A percentile compares a stretch with the other conserved stretches of the same genome.
Evolutionary conservation across 176 grass and related monocot species (phyloP).

Genomic region (Pontederia paniculata): DNA sequence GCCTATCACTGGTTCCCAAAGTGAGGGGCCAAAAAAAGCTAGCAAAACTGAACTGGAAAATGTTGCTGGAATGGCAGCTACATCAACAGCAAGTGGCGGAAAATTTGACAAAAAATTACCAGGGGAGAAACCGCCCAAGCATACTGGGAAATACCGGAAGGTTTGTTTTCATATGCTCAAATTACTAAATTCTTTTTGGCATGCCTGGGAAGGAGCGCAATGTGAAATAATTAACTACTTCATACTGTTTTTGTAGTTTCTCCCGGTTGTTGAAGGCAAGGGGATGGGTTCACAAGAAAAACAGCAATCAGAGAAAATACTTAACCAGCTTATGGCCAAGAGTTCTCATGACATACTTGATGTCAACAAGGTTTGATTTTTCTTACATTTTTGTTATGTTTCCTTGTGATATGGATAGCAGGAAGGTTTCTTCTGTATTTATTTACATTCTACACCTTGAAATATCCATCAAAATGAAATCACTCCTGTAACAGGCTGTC

Average conservation of each 20-base stretch:
- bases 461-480: no score
- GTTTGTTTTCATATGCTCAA: slow-evolving; percentile 7
- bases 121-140: slow-evolving; percentile 80
- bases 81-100: slow-evolving; percentile 83
- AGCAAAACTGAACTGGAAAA: slow-evolving; percentile 74
- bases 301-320: slow-evolving; percentile 63
- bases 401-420: no score
- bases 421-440: no score
- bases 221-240: background rate
- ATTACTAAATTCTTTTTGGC: slow-evolving; percentile 6
- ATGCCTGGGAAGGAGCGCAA: background rate
- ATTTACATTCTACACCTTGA: no score
- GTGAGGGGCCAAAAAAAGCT: slow-evolving; percentile 51
- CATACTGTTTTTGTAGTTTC: slow-evolving; percentile 36
- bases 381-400: background rate
- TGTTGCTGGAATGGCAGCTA: slow-evolving; percentile 74
- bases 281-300: slow-evolving; percentile 57
- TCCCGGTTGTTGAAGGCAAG: slow-evolving; percentile 65
- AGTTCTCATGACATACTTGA: slow-evolving; percentile 52
- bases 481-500: slow-evolving; percentile 38
- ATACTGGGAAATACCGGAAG: slow-evolving; percentile 79
- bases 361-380: slow-evolving; percentile 56
- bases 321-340: slow-evolving; percentile 50
- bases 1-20: slow-evolving; percentile 66
- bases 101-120: slow-evolving; percentile 88